phyloP scores from a whole-genome alignment of 2,329 filamentous ascomycete species.

The Phyllosticta paracitricarpa region DNA sequence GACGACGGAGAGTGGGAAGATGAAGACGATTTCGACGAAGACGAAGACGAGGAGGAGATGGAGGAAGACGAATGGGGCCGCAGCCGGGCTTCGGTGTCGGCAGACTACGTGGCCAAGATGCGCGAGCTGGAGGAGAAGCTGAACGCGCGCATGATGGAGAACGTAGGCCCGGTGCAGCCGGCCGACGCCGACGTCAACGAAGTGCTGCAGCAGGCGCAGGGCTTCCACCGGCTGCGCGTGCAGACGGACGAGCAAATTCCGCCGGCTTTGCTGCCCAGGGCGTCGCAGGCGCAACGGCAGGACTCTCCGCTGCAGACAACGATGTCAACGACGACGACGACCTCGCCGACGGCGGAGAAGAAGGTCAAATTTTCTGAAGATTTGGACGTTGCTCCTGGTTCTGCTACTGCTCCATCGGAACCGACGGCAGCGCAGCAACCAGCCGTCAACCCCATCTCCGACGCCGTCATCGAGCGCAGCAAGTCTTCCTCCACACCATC shows the following conservation, averaged over 20 bases:
- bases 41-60: slow-evolving; percentile 46
- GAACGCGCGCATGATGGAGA: slow-evolving; percentile 48
- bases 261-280: slow-evolving; percentile 5
- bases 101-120: slow-evolving; percentile 76
- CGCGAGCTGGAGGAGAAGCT: slow-evolving; percentile 71
- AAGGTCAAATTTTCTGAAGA: slow-evolving; percentile 65
- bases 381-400: slow-evolving; percentile 55
- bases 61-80: slow-evolving; percentile 70
- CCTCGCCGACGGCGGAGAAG: slow-evolving; percentile 13
- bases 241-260: slow-evolving; percentile 5
- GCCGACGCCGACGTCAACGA: slow-evolving; percentile 28
- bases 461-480: slow-evolving; percentile 25
- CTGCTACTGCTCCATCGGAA: slow-evolving; percentile 16
- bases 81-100: slow-evolving; percentile 54
- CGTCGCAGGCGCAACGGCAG: slow-evolving; percentile 9
- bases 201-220: slow-evolving; percentile 10
- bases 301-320: slow-evolving; percentile 6
- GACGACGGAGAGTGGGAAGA: slow-evolving; percentile 36
- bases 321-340: slow-evolving; percentile 26
- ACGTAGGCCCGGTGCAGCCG: slow-evolving; percentile 41
- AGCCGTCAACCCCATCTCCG: slow-evolving; percentile 20
- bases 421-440: neutral
- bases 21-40: slow-evolving; percentile 29
- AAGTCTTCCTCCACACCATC: slow-evolving; percentile 6
- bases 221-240: slow-evolving; percentile 3